A percentile compares a stretch with the other conserved stretches of the same genome.
phyloP scores from a whole-genome alignment of 2,329 filamentous ascomycete genomes.

The Colletotrichum kahawae region DNA sequence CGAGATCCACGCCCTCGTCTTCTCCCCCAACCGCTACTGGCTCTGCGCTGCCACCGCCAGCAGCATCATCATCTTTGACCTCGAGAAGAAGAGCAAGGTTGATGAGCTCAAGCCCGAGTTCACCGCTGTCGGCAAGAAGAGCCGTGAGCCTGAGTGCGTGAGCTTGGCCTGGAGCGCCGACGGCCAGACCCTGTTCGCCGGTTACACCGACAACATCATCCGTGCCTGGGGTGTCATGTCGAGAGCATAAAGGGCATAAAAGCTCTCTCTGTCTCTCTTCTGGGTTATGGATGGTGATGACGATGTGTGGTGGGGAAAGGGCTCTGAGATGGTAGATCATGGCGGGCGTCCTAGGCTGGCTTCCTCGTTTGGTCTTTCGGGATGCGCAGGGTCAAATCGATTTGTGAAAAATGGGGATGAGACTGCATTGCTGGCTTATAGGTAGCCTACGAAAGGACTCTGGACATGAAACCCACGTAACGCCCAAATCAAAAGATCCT shows the following conservation, averaged over 20 bases:
- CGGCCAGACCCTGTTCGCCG: constrained; percentile 98
- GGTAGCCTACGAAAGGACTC: constrained; percentile 41
- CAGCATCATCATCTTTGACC: constrained; percentile 99
- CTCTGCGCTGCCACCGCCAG: constrained; percentile 96
- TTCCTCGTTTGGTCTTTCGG: constrained; percentile 51
- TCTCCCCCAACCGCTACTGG: constrained; percentile 99
- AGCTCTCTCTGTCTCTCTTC: constrained; percentile 20
- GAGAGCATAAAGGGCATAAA: constrained; percentile 67
- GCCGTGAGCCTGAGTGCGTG: constrained; percentile 97
- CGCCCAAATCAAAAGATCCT: constrained; percentile 33
- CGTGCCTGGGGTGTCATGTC: constrained; percentile 98
- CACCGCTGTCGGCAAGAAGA: constrained; percentile 96
- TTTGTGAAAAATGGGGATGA: constrained; percentile 25
- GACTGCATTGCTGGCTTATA: constrained; percentile 38
- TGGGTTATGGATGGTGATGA: constrained; percentile 21
- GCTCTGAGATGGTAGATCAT: constrained; percentile 43
- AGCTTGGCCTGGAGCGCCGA: constrained; percentile 97
- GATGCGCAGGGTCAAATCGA: constrained; percentile 38
- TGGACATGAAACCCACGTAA: constrained; percentile 44
- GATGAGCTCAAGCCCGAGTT: constrained; percentile 99
- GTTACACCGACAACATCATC: constrained; percentile 99
- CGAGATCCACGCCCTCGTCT: constrained; percentile 99
- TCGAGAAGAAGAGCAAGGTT: constrained; percentile 99
- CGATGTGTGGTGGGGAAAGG: constrained; percentile 20
- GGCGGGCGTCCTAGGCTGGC: constrained; percentile 52